Conservation (phyloP, 371 early-diverging fungal genomes). For the Mortierella polycephala region DNA sequence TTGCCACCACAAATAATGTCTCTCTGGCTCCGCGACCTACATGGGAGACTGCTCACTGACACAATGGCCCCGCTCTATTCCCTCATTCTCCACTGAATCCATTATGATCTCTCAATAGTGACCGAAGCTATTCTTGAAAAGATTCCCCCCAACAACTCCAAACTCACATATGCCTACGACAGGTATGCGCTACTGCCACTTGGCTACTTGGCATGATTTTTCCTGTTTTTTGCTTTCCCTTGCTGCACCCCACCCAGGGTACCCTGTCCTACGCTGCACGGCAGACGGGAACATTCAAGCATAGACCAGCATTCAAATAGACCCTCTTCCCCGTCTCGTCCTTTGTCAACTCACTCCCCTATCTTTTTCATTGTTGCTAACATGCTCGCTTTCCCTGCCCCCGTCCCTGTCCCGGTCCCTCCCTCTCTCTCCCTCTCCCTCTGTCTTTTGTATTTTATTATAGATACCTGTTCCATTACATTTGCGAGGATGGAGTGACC, state of each 20-base stretch:
- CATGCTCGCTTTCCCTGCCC: background rate
- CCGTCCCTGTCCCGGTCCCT: background rate
- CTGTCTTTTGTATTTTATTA: background rate
- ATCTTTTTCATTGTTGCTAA: too few species aligned
- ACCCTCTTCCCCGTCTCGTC: too few species aligned
- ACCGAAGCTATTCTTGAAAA: slow-evolving; percentile 91
- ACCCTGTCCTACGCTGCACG: too few species aligned
- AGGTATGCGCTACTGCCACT: slow-evolving; percentile 59
- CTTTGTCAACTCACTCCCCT: too few species aligned
- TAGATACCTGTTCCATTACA: slow-evolving; percentile 91
- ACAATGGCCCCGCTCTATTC: too few species aligned
- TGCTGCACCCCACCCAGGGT: background rate
- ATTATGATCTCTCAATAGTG: slow-evolving; percentile 57
- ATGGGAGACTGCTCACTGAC: too few species aligned
- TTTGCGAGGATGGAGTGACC: slow-evolving; percentile 80
- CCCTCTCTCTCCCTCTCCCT: background rate
- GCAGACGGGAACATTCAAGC: too few species aligned
- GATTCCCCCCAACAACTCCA: slow-evolving; percentile 90
- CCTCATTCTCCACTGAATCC: too few species aligned
- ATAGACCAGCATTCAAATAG: too few species aligned
- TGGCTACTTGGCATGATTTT: background rate
- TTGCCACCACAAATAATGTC: background rate
- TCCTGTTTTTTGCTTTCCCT: background rate
- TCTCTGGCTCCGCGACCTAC: background rate
- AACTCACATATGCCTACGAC: slow-evolving; percentile 92